Conservation (phyloP, 1,284 basidiomycete genomes). For the Calocybe gambosa region DNA sequence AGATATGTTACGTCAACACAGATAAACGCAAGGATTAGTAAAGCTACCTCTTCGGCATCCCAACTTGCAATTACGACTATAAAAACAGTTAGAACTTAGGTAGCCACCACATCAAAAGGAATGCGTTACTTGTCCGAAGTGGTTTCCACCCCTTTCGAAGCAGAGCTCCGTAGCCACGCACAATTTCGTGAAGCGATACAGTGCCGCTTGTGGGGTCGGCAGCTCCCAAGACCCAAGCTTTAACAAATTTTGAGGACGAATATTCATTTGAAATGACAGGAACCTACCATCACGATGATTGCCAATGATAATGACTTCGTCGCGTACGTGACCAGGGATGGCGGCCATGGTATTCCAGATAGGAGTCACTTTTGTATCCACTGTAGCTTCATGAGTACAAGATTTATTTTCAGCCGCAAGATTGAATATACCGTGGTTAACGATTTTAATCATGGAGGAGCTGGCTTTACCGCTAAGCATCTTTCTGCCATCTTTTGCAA, state of each 20-base stretch:
- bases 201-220: slow-evolving; percentile 88
- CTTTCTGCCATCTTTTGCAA: slow-evolving; percentile 26
- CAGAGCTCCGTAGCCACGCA: slow-evolving; percentile 77
- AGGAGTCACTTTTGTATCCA: slow-evolving; percentile 75
- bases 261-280: not conserved
- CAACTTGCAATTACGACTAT: slow-evolving; percentile 79
- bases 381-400: slow-evolving; percentile 25
- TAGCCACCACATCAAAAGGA: not conserved
- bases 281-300: slow-evolving; percentile 76
- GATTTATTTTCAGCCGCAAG: not conserved
- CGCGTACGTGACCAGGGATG: slow-evolving; percentile 83
- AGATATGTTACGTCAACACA: not conserved
- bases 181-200: slow-evolving; percentile 77
- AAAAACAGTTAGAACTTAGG: slow-evolving; percentile 2
- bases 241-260: not conserved
- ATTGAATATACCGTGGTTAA: slow-evolving; percentile 52
- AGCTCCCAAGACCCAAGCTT: slow-evolving; percentile 64
- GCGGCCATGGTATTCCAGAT: slow-evolving; percentile 87
- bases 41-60: slow-evolving; percentile 83
- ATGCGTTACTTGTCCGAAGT: slow-evolving; percentile 55
- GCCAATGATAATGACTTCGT: slow-evolving; percentile 84
- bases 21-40: slow-evolving; percentile 1
- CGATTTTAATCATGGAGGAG: slow-evolving; percentile 43
- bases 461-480: slow-evolving; percentile 46
- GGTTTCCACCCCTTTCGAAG: slow-evolving; percentile 82